Evolutionary conservation across 164 flowering plant species (phyloP).

Genomic region (Nymphaea thermarum): DNA sequence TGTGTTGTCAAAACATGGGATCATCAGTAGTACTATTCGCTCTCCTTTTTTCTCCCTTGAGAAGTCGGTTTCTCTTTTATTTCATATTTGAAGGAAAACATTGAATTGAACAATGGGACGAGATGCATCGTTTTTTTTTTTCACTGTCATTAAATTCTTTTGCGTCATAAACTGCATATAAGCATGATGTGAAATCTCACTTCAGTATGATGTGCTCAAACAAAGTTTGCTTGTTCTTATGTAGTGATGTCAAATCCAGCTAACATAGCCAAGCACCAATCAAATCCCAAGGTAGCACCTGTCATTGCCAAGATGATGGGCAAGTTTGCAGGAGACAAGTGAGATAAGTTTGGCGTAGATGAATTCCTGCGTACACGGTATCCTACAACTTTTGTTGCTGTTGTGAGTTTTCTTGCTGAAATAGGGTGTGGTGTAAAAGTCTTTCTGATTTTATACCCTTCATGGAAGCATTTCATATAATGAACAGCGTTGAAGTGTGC

Average conservation of each 20-base stretch:
- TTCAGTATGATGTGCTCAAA: too few relatives aligned
- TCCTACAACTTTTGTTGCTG: not conserved
- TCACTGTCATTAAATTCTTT: too few relatives aligned
- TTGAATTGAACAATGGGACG: too few relatives aligned
- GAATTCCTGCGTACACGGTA: too few relatives aligned
- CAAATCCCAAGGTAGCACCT: slow-evolving; percentile 97
- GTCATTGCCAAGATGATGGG: slow-evolving; percentile 89
- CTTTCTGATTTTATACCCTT: not conserved
- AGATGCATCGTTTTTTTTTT: too few relatives aligned
- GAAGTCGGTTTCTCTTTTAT: too few relatives aligned
- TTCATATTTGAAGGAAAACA: too few relatives aligned
- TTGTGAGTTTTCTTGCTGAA: not conserved
- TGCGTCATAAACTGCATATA: too few relatives aligned
- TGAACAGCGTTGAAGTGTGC: not conserved
- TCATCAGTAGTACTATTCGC: too few relatives aligned
- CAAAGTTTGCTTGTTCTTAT: not conserved
- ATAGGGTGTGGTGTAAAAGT: not conserved
- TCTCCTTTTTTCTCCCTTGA: too few relatives aligned
- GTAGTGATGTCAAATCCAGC: slow-evolving; percentile 99
- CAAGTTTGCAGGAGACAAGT: slow-evolving; percentile 66
- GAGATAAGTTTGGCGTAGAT: not conserved
- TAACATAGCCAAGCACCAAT: slow-evolving; percentile 83
- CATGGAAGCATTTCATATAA: not conserved
- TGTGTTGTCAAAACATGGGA: too few relatives aligned
- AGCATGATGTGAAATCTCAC: too few relatives aligned